A percentile compares a stretch with the other conserved stretches of the same genome.
Evolutionary conservation across 1,284 basidiomycete genomes (phyloP).

Genomic region (Cerrena zonata): DNA sequence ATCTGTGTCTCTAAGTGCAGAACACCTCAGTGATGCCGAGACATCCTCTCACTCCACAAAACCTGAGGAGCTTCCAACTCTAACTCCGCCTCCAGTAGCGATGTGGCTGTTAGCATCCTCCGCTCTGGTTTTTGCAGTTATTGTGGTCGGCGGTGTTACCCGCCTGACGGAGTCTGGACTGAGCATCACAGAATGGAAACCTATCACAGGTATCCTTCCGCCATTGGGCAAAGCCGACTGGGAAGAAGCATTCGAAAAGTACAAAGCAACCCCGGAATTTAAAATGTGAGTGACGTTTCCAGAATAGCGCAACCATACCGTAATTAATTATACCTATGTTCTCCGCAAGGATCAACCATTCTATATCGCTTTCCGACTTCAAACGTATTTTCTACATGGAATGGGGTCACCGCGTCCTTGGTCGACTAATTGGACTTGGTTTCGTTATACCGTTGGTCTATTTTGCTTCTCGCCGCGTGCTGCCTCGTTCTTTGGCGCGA

Average conservation of each 20-base stretch:
- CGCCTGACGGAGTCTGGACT: slow-evolving; percentile 96
- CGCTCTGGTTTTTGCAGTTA: slow-evolving; percentile 82
- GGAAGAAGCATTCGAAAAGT: slow-evolving; percentile 91
- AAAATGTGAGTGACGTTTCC: slow-evolving; percentile 66
- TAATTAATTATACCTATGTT: background rate
- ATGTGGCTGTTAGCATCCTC: slow-evolving; percentile 82
- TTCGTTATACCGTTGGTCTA: slow-evolving; percentile 80
- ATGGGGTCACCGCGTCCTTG: slow-evolving; percentile 93
- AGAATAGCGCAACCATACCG: background rate
- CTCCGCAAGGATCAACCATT: slow-evolving; percentile 73
- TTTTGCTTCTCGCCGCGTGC: slow-evolving; percentile 61
- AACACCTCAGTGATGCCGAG: background rate
- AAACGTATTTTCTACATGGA: slow-evolving; percentile 99
- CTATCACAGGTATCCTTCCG: slow-evolving; percentile 85
- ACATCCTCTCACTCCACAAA: slow-evolving; percentile 18
- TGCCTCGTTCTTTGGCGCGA: slow-evolving; percentile 56
- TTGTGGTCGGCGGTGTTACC: slow-evolving; percentile 94
- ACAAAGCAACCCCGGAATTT: slow-evolving; percentile 92
- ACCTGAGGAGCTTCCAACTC: slow-evolving; percentile 38
- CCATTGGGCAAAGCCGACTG: slow-evolving; percentile 77
- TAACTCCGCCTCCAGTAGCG: slow-evolving; percentile 72
- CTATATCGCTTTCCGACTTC: slow-evolving; percentile 85
- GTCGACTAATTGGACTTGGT: slow-evolving; percentile 79
- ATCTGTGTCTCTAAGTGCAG: slow-evolving; percentile 7
- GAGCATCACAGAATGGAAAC: slow-evolving; percentile 97